Base-by-base conservation (phyloP, 176 grass and related monocot genomes). In the Rhynchospora tenuis region DNA sequence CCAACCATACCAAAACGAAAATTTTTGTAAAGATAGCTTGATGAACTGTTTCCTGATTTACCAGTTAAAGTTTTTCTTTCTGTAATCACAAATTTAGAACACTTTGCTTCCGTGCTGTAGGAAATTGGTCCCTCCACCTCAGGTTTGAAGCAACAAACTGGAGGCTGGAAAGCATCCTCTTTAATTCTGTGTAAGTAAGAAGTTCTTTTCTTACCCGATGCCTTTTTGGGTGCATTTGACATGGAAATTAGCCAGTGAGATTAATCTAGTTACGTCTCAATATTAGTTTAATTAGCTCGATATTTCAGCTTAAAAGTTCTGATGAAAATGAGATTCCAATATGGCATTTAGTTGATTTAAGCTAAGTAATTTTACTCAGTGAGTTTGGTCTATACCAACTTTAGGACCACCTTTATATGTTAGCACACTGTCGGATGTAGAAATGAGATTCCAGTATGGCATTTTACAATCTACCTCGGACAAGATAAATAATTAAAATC, bases 91-190 rank as follows among this genome's bases (percentile, higher is more conserved):
- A 61, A 61, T 3, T 61, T 24, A 59, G 44, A 52, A 52, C 46
- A 28, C 15, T 75, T 75, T 75, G 72, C 22, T 52, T 52, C 12
- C 15, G 13, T 17, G 27, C 13, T 75, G 47, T 54, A 75, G 47
- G 47, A 75, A 52, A 29, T 75, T 75, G 72, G 47, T 75, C 48
- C n/a, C 14, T 22, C 16, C 3, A 27, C 11, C 47, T 75, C 47
- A 52, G 20, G 56, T 70, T 28, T 61, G 3, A 91, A 88, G 78
- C 45, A 87, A 14, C 59, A 51, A 33, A 88, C 80, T 2, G 86
- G 84, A 72, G 86, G 90, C 73, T 97, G 94, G 91, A 93, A 81
- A 93, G 88, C 94, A 9, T 97, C 89, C 89, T 82, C 24, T 59
- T 91, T 90, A 26, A 93, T 97, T 84, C 60, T 97, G 76, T 87